phyloP scores from a whole-genome alignment of 163 green algal genomes.

The Trebouxia gelatinosa region DNA sequence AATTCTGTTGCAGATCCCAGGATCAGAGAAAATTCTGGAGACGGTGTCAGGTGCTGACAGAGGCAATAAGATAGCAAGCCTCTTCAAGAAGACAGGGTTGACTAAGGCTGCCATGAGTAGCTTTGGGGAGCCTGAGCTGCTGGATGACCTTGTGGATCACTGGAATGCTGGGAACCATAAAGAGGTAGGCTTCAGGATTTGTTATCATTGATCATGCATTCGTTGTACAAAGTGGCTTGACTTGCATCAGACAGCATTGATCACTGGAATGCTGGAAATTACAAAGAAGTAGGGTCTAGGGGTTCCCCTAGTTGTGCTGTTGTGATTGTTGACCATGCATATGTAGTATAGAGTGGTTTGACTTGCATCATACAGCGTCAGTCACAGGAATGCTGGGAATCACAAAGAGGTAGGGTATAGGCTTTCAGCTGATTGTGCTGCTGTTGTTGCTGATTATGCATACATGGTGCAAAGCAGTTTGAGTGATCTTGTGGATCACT shows the following conservation, averaged over 20 bases:
- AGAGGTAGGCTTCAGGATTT: neutral
- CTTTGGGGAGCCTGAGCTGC: conserved; percentile 28
- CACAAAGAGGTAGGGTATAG: neutral
- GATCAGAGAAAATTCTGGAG: conserved; percentile 15
- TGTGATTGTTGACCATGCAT: too few species aligned
- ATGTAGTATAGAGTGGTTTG: too few species aligned
- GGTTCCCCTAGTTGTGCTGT: too few species aligned
- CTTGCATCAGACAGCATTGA: too few species aligned
- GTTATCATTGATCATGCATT: too few species aligned
- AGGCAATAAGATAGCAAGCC: conserved; percentile 1
- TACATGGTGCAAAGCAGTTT: too few species aligned
- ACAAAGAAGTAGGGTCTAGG: too few species aligned
- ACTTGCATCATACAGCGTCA: too few species aligned
- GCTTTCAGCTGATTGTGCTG: conserved; percentile 27
- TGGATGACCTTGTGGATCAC: conserved; percentile 56
- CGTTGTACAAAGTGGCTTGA: too few species aligned
- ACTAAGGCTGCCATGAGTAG: conserved; percentile 22
- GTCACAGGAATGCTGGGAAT: too few species aligned
- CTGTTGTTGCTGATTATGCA: too few species aligned
- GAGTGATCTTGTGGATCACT: conserved; percentile 56
- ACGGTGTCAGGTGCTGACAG: conserved; percentile 2
- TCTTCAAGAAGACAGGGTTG: conserved; percentile 13
- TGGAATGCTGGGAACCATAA: conserved; percentile 52
- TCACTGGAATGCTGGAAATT: too few species aligned
- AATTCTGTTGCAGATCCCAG: conserved; percentile 19